phyloP scores from a whole-genome alignment of 2,329 filamentous ascomycete species.

The Alternaria viburni region DNA sequence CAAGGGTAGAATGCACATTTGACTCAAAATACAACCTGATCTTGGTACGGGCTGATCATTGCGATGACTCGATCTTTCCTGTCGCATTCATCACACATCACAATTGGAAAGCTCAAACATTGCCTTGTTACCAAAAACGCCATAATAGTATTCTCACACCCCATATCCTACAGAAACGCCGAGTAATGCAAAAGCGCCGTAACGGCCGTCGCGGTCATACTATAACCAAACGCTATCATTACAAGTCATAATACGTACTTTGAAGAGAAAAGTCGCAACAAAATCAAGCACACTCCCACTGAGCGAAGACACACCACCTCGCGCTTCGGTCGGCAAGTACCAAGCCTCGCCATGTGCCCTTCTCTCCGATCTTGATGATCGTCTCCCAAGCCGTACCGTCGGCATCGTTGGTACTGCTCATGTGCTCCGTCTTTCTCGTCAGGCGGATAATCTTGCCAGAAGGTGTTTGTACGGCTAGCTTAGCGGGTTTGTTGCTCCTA shows the following conservation, averaged over 20 bases:
- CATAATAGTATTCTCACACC: slow-evolving; percentile 2
- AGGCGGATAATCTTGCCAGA: slow-evolving; percentile 91
- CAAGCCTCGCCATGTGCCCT: slow-evolving; percentile 79
- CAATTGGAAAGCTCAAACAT: neutral
- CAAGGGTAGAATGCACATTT: fast-evolving
- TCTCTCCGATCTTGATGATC: slow-evolving; percentile 87
- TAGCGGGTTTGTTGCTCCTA: slow-evolving; percentile 79
- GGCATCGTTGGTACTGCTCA: slow-evolving; percentile 62
- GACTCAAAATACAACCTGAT: neutral
- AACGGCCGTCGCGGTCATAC: slow-evolving; percentile 5
- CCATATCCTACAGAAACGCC: slow-evolving; percentile 24
- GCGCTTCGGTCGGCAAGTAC: slow-evolving; percentile 84
- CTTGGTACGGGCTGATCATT: neutral
- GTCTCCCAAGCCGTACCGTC: slow-evolving; percentile 86
- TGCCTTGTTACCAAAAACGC: neutral
- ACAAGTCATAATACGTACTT: slow-evolving; percentile 19
- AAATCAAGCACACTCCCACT: slow-evolving; percentile 64
- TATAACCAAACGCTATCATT: slow-evolving; percentile 24
- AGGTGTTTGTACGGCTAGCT: slow-evolving; percentile 92
- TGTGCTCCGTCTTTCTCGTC: slow-evolving; percentile 78
- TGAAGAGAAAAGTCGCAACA: neutral
- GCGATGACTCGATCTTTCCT: neutral
- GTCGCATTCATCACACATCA: neutral
- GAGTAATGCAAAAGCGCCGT: slow-evolving; percentile 6
- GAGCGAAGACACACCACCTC: slow-evolving; percentile 90